Percentiles rank a stretch among this genome's conserved stretches.
These are phyloP conservation scores for Tuber borchii DNA, from an alignment of 495 filamentous ascomycete species.

Conservation along the genomic window DNA sequence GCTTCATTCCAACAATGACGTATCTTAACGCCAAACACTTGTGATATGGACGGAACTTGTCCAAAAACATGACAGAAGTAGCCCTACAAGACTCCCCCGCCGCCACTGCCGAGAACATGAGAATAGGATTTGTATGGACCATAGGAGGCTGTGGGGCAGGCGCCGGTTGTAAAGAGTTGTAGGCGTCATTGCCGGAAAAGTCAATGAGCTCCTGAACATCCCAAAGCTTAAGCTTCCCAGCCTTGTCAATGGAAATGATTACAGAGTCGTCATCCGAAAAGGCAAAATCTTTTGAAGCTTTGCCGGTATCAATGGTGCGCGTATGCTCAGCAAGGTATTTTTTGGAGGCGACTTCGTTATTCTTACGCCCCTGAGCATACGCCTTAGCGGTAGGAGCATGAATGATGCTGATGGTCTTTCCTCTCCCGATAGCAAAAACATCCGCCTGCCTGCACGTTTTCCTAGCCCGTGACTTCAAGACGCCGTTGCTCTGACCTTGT, in stretches of 20 bases:
- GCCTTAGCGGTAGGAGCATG: conserved; percentile 64
- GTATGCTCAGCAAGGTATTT: conserved; percentile 78
- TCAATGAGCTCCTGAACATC: conserved; percentile 73
- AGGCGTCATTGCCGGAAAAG: conserved; percentile 51
- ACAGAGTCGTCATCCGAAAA: conserved; percentile 94
- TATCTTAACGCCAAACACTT: conserved; percentile 83
- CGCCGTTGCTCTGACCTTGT: conserved; percentile 52
- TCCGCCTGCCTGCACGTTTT: conserved; percentile 79
- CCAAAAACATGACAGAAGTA: conserved; percentile 88
- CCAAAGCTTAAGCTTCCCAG: conserved; percentile 92
- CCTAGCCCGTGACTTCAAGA: conserved; percentile 91
- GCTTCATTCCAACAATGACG: conserved; percentile 94
- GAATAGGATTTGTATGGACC: conserved; percentile 30
- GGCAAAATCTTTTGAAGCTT: conserved; percentile 94
- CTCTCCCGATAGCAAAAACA: conserved; percentile 88
- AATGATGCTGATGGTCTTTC: conserved; percentile 89
- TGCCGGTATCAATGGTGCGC: conserved; percentile 88
- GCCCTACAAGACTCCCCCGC: conserved; percentile 52
- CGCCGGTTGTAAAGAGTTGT: conserved; percentile 23
- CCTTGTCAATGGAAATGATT: conserved; percentile 93
- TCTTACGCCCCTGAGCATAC: conserved; percentile 51
- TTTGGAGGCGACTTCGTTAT: conserved; percentile 45
- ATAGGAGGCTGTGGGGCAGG: conserved; percentile 36
- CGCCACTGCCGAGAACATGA: conserved; percentile 41
- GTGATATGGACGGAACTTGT: conserved; percentile 84